A percentile compares a stretch with the other conserved stretches of the same genome.
Conservation (phyloP, 2,329 filamentous ascomycete species). For the Aureobasidium sp. region DNA sequence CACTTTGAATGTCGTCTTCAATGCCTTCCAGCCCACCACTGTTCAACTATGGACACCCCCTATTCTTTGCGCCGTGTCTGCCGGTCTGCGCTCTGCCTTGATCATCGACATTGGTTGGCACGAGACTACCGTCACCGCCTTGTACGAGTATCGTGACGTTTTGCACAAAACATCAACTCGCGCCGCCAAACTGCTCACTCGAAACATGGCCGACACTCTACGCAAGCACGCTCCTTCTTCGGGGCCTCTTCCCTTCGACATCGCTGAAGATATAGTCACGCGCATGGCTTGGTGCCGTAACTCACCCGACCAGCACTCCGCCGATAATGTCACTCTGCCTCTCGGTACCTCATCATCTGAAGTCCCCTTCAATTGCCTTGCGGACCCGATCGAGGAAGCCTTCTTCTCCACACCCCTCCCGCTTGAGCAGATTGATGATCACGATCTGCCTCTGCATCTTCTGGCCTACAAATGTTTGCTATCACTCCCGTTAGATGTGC, state of each 20-base stretch:
- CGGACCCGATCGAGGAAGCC: constrained; percentile 64
- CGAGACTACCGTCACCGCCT: constrained; percentile 74
- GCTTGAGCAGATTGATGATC: constrained; percentile 63
- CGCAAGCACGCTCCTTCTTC: constrained; percentile 31
- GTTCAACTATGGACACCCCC: constrained; percentile 74
- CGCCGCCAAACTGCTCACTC: constrained; percentile 62
- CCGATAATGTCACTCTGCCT: constrained; percentile 25
- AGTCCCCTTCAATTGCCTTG: constrained; percentile 60
- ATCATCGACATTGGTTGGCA: constrained; percentile 89
- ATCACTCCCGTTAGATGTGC: constrained; percentile 68
- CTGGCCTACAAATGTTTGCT: constrained; percentile 71
- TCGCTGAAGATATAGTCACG: constrained; percentile 70
- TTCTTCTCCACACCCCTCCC: constrained; percentile 56
- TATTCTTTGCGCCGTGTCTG: constrained; percentile 64
- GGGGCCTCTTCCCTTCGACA: constrained; percentile 50
- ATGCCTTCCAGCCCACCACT: constrained; percentile 68
- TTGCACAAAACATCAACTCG: constrained; percentile 60
- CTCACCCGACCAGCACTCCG: constrained; percentile 24
- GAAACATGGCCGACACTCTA: constrained; percentile 46
- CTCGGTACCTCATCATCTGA: constrained; percentile 44
- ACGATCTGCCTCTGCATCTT: constrained; percentile 70
- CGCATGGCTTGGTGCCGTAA: constrained; percentile 66
- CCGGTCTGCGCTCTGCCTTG: constrained; percentile 76
- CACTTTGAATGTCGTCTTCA: constrained; percentile 71
- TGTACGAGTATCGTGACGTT: constrained; percentile 87